These are phyloP conservation scores for Kockiozyma suomiensis DNA, from an alignment of 805 yeast genomes.

Conservation along the genomic window DNA sequence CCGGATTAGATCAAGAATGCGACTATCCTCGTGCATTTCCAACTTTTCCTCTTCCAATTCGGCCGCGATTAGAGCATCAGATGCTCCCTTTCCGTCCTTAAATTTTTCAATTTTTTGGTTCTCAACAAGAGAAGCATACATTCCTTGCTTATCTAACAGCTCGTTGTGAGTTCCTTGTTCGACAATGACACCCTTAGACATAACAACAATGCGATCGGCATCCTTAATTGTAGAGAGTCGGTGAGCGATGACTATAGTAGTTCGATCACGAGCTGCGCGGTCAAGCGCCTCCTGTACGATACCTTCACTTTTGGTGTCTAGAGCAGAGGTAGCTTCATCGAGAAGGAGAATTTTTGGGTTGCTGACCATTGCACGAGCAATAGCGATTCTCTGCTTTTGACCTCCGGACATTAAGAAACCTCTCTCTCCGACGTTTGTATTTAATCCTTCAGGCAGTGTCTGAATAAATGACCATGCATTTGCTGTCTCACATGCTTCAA, in stretches of 20 bases:
- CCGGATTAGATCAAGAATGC: too few relatives aligned
- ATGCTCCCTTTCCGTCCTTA: slow-evolving; percentile 5
- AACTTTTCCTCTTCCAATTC: too few relatives aligned
- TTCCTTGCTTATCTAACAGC: slow-evolving; percentile 35
- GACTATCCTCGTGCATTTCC: too few relatives aligned
- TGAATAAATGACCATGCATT: slow-evolving; percentile 55
- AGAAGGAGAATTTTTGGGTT: slow-evolving; percentile 57
- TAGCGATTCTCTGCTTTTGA: slow-evolving; percentile 64
- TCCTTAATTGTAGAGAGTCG: slow-evolving; percentile 53
- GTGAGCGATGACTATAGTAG: slow-evolving; percentile 57
- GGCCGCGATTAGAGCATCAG: too few relatives aligned
- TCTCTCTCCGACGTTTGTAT: slow-evolving; percentile 53
- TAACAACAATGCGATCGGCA: slow-evolving; percentile 52
- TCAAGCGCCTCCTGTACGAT: slow-evolving; percentile 56
- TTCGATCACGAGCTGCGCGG: slow-evolving; percentile 39
- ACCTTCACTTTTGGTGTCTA: slow-evolving; percentile 63
- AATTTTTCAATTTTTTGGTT: slow-evolving; percentile 35
- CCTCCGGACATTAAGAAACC: slow-evolving; percentile 67
- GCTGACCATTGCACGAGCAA: slow-evolving; percentile 61
- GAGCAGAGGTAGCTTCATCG: slow-evolving; percentile 69
- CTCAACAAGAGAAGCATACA: slow-evolving; percentile 37
- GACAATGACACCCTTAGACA: slow-evolving; percentile 49
- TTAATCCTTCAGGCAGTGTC: slow-evolving; percentile 56
- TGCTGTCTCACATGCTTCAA: slow-evolving; percentile 52
- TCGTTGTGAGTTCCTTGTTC: slow-evolving; percentile 44